Conservation (phyloP, 176 grass and related monocot genomes). For the Carex scoparia region DNA sequence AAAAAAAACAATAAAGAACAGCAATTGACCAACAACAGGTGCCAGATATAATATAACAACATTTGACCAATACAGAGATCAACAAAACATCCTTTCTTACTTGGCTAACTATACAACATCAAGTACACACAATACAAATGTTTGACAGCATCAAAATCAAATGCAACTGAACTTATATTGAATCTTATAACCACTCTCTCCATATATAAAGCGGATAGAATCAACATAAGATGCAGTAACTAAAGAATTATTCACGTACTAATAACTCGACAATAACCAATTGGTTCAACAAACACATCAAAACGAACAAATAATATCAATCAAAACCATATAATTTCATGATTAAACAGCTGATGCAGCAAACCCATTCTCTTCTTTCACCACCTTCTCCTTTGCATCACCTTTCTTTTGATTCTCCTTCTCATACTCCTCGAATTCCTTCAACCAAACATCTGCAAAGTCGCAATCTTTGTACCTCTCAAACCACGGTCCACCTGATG, state of each 20-base stretch:
- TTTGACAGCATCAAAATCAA: background rate
- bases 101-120: background rate
- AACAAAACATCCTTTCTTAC: background rate
- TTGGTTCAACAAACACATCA: background rate
- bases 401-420: conserved; percentile 40
- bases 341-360: background rate
- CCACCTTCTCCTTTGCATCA: background rate
- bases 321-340: background rate
- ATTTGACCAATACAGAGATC: background rate
- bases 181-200: background rate
- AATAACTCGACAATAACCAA: background rate
- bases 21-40: background rate
- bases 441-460: conserved; percentile 70
- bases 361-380: conserved; percentile 27
- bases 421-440: conserved; percentile 47
- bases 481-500: conserved; percentile 76
- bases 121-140: background rate
- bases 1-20: background rate
- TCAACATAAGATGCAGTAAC: background rate
- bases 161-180: background rate
- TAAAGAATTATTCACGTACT: background rate
- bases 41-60: background rate
- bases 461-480: conserved; percentile 68
- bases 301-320: background rate
- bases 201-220: background rate